Evolutionary conservation across 2,329 filamentous ascomycete species (phyloP).

Genomic region (Phialophora macrospora): DNA sequence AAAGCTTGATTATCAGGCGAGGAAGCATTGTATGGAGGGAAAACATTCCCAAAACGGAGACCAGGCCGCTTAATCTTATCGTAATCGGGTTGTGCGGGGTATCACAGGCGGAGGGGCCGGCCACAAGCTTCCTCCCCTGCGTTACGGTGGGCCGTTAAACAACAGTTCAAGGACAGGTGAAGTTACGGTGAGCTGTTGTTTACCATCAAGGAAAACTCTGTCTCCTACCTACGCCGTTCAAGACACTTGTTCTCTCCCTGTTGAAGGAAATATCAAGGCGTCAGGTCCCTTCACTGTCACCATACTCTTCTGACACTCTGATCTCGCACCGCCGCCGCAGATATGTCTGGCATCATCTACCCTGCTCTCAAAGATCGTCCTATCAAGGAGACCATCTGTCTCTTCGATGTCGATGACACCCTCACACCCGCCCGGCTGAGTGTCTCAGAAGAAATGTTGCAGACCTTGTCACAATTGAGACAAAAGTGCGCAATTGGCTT

Average conservation of each 20-base stretch:
- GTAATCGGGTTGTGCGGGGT: not conserved
- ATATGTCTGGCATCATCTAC: conserved; percentile 51
- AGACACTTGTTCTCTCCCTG: conserved; percentile 6
- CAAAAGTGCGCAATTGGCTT: conserved; percentile 88
- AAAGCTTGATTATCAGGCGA: not conserved
- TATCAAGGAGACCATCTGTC: conserved; percentile 87
- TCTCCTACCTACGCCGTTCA: not conserved
- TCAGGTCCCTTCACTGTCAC: not conserved
- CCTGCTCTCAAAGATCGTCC: conserved; percentile 81
- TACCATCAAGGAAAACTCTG: conserved; percentile 7
- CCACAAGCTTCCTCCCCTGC: not conserved
- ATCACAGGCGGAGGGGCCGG: conserved; percentile 2
- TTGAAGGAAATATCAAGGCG: not conserved
- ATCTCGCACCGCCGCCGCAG: conserved; percentile 10
- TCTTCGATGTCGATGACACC: conserved; percentile 96
- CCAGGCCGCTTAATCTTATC: conserved; percentile 5
- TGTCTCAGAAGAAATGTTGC: conserved; percentile 80
- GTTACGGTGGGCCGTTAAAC: conserved; percentile 5
- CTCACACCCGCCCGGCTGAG: conserved; percentile 80
- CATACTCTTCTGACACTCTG: not conserved
- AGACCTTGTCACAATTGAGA: conserved; percentile 77
- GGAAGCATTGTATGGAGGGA: not conserved
- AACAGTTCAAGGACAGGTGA: conserved; percentile 8
- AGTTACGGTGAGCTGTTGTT: conserved; percentile 21
- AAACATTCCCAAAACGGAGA: not conserved